Evolutionary conservation across 129 eudicot genomes (phyloP).

Genomic region (Smallanthus sonchifolius): DNA sequence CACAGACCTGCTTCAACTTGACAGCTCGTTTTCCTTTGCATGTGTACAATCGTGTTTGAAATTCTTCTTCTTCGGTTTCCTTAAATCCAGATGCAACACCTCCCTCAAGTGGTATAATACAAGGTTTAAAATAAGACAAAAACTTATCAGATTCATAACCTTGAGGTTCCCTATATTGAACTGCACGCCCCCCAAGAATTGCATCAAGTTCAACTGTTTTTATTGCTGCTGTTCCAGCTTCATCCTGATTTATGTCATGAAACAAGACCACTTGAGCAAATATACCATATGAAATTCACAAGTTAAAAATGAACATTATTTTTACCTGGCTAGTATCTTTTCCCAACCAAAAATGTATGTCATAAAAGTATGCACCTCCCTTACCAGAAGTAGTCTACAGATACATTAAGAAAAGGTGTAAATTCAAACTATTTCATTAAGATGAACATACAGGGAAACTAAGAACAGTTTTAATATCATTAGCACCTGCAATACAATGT

Average conservation of each 20-base stretch:
- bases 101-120: slow-evolving; percentile 94
- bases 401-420: neutral
- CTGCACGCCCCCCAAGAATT: slow-evolving; percentile 94
- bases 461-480: slow-evolving; percentile 1
- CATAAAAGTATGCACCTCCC: slow-evolving; percentile 86
- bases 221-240: slow-evolving; percentile 96
- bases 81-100: slow-evolving; percentile 97
- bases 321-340: slow-evolving; percentile 98
- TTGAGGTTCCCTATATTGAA: slow-evolving; percentile 90
- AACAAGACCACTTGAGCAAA: neutral
- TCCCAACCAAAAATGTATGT: slow-evolving; percentile 95
- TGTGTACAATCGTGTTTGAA: slow-evolving; percentile 70
- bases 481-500: slow-evolving; percentile 79
- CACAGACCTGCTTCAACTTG: slow-evolving; percentile 78
- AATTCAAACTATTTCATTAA: neutral
- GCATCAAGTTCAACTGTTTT: slow-evolving; percentile 98
- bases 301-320: neutral
- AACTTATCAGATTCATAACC: slow-evolving; percentile 97
- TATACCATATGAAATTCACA: neutral
- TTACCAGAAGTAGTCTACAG: slow-evolving; percentile 86
- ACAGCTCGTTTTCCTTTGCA: slow-evolving; percentile 95
- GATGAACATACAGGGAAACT: slow-evolving; percentile 4
- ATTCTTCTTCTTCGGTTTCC: slow-evolving; percentile 84
- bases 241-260: slow-evolving; percentile 54
- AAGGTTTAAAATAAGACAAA: slow-evolving; percentile 87